These are phyloP conservation scores for Gymnopilus junonius DNA, from an alignment of 768 basidiomycete species.

Conservation along the genomic window DNA sequence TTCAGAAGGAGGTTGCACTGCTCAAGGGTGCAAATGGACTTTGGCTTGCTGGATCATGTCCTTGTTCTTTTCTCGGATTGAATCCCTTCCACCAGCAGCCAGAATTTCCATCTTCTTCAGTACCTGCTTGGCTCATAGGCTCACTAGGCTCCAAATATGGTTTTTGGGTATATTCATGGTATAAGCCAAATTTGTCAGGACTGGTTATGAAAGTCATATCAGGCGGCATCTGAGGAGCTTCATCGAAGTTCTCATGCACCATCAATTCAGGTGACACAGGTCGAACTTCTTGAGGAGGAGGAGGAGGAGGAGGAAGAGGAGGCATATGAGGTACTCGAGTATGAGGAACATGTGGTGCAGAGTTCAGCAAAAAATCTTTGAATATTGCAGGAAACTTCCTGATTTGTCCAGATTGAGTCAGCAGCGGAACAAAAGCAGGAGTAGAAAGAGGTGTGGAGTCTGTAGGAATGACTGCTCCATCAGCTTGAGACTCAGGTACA, in stretches of 20 bases:
- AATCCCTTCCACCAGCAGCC: neutral
- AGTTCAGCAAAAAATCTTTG: slow-evolving; percentile 15
- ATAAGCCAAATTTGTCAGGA: slow-evolving; percentile 24
- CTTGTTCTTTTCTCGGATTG: neutral
- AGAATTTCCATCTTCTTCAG: slow-evolving; percentile 16
- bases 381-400: neutral
- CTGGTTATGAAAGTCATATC: too few species aligned
- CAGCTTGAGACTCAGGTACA: slow-evolving; percentile 12
- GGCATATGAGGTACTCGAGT: slow-evolving; percentile 17
- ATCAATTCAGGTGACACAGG: too few species aligned
- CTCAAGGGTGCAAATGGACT: slow-evolving; percentile 21
- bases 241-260: too few species aligned
- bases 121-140: too few species aligned
- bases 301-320: neutral
- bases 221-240: too few species aligned
- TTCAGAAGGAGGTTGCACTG: slow-evolving; percentile 21
- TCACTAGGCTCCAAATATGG: slow-evolving; percentile 23
- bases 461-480: too few species aligned
- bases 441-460: neutral
- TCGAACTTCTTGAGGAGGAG: neutral
- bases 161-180: slow-evolving; percentile 21
- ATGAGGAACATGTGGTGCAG: too few species aligned
- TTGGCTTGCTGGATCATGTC: neutral
- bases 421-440: slow-evolving; percentile 5
- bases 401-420: neutral